Evolutionary conservation across 495 filamentous ascomycete species (phyloP), one percentile per base, ranked within the genome.

Genomic region (Choiromyces venosus): DNA sequence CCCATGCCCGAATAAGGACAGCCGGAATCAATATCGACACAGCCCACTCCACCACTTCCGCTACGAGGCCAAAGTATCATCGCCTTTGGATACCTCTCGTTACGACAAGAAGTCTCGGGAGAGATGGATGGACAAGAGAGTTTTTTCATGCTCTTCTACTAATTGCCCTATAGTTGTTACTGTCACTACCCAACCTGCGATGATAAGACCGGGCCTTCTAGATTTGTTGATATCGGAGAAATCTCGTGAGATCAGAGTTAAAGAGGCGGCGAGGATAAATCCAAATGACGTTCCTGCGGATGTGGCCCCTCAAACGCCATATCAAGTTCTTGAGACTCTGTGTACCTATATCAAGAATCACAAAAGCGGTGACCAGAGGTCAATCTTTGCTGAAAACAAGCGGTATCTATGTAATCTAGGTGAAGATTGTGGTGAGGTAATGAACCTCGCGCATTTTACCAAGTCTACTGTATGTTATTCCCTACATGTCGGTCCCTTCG

Each of bases 11-110:
- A 70, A 46, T 44, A 67, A 66, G 40, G 67, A 79, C 37, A 66
- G 65, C 56, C 12, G 25, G 10, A 29, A 61, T 33, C 52, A 29
- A 18, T 61, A 33, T 61, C 52, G 52, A 29, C 6, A 33, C 33
- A 61, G 33, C 52, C 79, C 76, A 29, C 69, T 81, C n/a, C 79
- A 81, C 39, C 76, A 79, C 66, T 81, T 81, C 52, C 76, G 73
- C 40, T 79, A 77, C 67, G 70, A 74, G 64, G 37, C 73, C 5
- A 56, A 35, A 21, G 16, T 70, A n/a, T 79, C 78, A 12, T 46
- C 69, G 7, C 69, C 76, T 25, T 36, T 74, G 39, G 71, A 76
- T 68, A 37, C 40, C 35, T n/a, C 36, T n/a, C 66, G 36, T 42
- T 46, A 69, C 65, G 69, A 64, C 19, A 69, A 40, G 16, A 65